Base-by-base conservation (phyloP, 306 rosid species). In the Potentilla sterilis region DNA sequence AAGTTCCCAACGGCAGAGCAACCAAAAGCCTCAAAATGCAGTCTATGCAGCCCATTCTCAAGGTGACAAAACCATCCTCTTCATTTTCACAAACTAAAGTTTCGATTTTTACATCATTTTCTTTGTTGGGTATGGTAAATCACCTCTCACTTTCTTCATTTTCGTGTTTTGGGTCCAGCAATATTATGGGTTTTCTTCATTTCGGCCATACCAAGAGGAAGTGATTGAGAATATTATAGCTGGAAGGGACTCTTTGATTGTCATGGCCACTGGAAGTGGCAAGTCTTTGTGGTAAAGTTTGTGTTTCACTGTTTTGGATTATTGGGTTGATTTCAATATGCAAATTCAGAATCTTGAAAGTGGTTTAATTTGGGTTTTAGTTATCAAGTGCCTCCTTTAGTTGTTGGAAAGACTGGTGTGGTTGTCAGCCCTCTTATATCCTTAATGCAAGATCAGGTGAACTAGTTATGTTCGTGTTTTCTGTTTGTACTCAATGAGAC, bases 261-360 rank as follows among this genome's bases (percentile, higher is more conserved):
- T 93, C 80, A 89, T 89, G 98, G 98, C 93, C 72, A 93, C 98
- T 75, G 98, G 98, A 24, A 93, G 96, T 75, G 98, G 97, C 47
- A 93, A 93, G 77, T 93, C 98, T 64, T 77, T 93, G 72, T 93
- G 98, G 96, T 89, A 88, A 12, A 85, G 62, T 69, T 34, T 35
- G 58, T 14, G 19, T 62, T 81, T 54, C n/a, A 32, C n/a, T 37
- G 3, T 7, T 40, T 70, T 55, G 52, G 21, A 41, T 15, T 72
- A 44, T 9, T 73, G 34, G 57, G 48, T 58, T 58, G 12, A 28
- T 44, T 32, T 19, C 28, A 38, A 2, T 65, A 16, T 37, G 41
- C 9, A 18, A 65, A 65, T 2, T 65, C n/a, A 65, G 19, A 19
- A 65, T 48, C 28, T 38, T 35, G 24, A 47, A 64, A 66, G 34